Evolutionary conservation across 805 yeast species (phyloP).

Genomic region (Lachancea lanzarotensis): DNA sequence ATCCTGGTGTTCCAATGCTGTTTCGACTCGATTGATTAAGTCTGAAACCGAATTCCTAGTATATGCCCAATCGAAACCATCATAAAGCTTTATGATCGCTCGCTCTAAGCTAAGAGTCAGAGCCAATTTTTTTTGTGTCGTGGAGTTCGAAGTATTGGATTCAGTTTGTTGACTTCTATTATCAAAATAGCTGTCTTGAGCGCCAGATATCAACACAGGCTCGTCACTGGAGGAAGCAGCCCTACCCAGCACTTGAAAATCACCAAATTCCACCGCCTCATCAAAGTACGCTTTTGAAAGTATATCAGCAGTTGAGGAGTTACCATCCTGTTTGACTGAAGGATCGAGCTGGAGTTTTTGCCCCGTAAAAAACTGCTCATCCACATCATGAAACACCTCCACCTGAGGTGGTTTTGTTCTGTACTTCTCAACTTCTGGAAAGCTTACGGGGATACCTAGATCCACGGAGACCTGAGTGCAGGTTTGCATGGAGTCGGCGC

Average conservation of each 20-base stretch:
- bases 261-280: neutral
- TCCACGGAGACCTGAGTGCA: conserved; percentile 62
- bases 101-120: conserved; percentile 9
- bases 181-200: conserved; percentile 3
- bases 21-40: conserved; percentile 60
- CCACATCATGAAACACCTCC: conserved; percentile 38
- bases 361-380: conserved; percentile 22
- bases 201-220: neutral
- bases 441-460: conserved; percentile 59
- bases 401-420: conserved; percentile 31
- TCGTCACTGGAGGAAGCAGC: neutral
- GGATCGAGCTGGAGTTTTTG: conserved; percentile 4
- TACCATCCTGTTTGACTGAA: neutral
- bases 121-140: neutral
- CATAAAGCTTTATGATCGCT: conserved; percentile 50
- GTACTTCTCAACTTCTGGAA: conserved; percentile 55
- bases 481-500: conserved; percentile 83
- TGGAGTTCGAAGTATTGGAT: neutral
- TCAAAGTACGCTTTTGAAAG: neutral
- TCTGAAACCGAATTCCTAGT: conserved; percentile 61
- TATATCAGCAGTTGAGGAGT: neutral
- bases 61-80: conserved; percentile 89
- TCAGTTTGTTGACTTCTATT: neutral
- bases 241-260: neutral
- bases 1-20: conserved; percentile 23